phyloP scores from a whole-genome alignment of 2,329 filamentous ascomycete genomes.

The Tolypocladium nubicola region DNA sequence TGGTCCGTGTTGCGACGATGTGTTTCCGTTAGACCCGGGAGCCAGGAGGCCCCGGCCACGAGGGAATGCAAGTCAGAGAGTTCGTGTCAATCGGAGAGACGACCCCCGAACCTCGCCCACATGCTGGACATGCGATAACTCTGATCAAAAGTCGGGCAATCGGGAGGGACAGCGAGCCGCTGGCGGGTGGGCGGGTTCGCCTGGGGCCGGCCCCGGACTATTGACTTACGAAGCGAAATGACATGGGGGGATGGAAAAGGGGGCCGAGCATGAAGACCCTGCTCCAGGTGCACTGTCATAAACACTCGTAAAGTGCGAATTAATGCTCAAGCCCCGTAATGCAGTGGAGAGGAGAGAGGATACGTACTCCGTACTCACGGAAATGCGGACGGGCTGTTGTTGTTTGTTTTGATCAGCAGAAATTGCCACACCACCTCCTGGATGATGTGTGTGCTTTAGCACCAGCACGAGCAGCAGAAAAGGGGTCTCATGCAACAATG shows the following conservation, averaged over 20 bases:
- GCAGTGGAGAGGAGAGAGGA: constrained; percentile 12
- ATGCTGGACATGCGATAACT: constrained; percentile 3
- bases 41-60: neutral
- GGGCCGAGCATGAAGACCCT: constrained; percentile 1
- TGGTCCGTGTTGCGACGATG: neutral
- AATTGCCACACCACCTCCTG: constrained; percentile 6
- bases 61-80: neutral
- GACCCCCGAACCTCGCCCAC: neutral
- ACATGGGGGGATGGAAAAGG: constrained; percentile 8
- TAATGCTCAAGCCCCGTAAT: constrained; percentile 1
- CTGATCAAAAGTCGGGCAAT: constrained; percentile 8
- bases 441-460: neutral
- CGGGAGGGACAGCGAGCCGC: neutral
- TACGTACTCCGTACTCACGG: neutral
- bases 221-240: constrained; percentile 19
- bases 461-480: neutral
- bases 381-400: constrained; percentile 5
- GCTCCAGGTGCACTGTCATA: neutral
- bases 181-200: neutral
- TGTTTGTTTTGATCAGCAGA: constrained; percentile 20
- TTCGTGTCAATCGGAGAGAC: neutral
- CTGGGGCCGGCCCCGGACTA: constrained; percentile 1
- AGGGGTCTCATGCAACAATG: neutral
- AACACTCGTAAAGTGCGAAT: neutral
- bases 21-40: neutral